Evolutionary conservation across 208 protist genomes (phyloP), one percentile per base, ranked within the genome.

Genomic region (Angomonas desouzai): DNA sequence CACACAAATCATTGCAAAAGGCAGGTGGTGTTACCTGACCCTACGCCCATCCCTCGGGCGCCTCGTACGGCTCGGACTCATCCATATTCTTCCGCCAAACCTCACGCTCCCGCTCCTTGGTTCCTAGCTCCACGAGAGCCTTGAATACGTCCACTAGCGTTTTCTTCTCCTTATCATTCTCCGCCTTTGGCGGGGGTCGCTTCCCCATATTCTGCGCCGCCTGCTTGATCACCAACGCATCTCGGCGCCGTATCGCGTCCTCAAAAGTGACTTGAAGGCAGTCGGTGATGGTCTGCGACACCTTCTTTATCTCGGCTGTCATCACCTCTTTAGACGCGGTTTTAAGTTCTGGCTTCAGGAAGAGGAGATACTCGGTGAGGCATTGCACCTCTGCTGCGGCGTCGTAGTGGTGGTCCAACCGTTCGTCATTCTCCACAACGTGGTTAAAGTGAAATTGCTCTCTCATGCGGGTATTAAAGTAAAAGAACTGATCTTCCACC

Each of bases 341-440:
- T 20, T 57, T 45, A 66, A 90, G 48, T 32, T 85, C 62, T 13
- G 89, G 86, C 6, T 69, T 27, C 49, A 89, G 77, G 55, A 92
- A 95, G 48, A 60, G 47, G 43, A 93, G 60, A 68, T 92, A 96
- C 3, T 60, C 70, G 25, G 64, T 30, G 20, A 98, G 77, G 51
- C 93, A 92, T 61, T 93, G 68, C 36, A 98, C 78, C 78, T 98
- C 96, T 0, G 92, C 83, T 0, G 80, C 68, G 23, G 83, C 93
- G 76, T 98, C 97, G 70, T 90, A 98, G 69, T 97, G 94, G 72
- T 97, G 89, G 68, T 98, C 95, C 20, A 98, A 77, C 10, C 86
- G n/a, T 16, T 70, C 62, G 33, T 89, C 70, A 11, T 74, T 68
- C 10, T 72, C 40, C 13, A 91, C 9, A 59, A 49, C 3, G 74